These are phyloP conservation scores for Harrya chromipes DNA, from an alignment of 768 basidiomycete species.

Conservation along the genomic window DNA sequence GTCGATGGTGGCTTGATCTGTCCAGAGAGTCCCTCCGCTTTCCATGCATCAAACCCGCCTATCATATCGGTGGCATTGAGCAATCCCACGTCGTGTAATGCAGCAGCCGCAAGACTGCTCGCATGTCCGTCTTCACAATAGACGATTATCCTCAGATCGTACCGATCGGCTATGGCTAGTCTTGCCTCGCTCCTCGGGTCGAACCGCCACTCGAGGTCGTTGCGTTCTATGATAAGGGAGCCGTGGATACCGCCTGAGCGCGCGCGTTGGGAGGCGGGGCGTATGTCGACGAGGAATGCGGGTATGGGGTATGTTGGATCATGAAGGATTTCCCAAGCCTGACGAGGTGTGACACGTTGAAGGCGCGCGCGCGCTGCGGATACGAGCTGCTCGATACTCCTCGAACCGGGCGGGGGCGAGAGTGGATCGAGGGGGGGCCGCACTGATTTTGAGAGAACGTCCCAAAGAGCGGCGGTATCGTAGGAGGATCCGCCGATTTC, in stretches of 20 bases:
- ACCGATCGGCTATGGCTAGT: constrained; percentile 67
- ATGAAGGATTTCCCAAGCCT: constrained; percentile 61
- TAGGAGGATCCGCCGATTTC: constrained; percentile 53
- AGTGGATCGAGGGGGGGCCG: constrained; percentile 58
- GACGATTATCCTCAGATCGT: constrained; percentile 70
- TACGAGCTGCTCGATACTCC: constrained; percentile 56
- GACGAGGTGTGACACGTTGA: constrained; percentile 55
- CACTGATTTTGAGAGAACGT: constrained; percentile 63
- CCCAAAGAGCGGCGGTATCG: constrained; percentile 67
- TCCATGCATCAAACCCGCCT: constrained; percentile 75
- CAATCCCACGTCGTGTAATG: constrained; percentile 67
- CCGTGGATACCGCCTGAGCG: constrained; percentile 60
- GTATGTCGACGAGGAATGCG: constrained; percentile 75
- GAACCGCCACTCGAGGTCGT: constrained; percentile 76
- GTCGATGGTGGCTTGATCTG: constrained; percentile 36
- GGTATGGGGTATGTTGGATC: constrained; percentile 53
- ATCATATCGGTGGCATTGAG: constrained; percentile 75
- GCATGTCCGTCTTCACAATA: constrained; percentile 75
- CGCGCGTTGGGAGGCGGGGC: constrained; percentile 58
- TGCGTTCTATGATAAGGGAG: constrained; percentile 71
- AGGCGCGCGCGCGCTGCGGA: constrained; percentile 57
- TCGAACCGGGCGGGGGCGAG: constrained; percentile 61
- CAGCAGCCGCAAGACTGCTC: constrained; percentile 67
- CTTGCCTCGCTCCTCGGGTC: constrained; percentile 63
- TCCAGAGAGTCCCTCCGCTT: constrained; percentile 60